Percentiles rank a stretch among this genome's conserved stretches.
These are phyloP conservation scores for Trichocladium uniseriatum DNA, from an alignment of 495 filamentous ascomycete species.

Conservation along the genomic window DNA sequence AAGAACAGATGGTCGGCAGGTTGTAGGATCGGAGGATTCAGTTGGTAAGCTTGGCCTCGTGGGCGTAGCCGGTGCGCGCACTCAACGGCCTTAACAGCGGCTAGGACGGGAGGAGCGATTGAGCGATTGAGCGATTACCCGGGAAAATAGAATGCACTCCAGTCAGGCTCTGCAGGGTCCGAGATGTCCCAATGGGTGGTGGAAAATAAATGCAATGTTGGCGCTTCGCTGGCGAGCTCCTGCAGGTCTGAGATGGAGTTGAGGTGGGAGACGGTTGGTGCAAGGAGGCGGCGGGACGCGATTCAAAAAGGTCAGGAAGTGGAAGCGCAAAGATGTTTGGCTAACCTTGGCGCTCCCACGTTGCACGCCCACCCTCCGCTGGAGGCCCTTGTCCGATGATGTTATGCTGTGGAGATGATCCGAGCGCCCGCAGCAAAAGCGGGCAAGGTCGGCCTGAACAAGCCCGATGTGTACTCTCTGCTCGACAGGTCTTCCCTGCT, in stretches of 20 bases:
- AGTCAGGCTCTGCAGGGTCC: neutral
- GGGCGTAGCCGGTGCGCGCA: too few species aligned
- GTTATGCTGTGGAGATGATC: constrained; percentile 22
- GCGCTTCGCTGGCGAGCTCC: neutral
- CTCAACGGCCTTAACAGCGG: neutral
- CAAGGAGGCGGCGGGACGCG: constrained; percentile 7
- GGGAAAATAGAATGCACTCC: neutral
- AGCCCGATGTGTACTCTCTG: too few species aligned
- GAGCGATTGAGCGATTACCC: neutral
- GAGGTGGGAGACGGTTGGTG: neutral
- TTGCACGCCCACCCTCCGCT: constrained; percentile 14
- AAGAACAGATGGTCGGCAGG: neutral
- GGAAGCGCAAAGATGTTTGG: constrained; percentile 4
- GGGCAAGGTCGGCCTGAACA: constrained; percentile 1
- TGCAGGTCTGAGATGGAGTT: neutral
- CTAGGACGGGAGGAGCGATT: neutral
- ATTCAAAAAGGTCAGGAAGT: constrained; percentile 18
- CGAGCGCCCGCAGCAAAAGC: constrained; percentile 2
- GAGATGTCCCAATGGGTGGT: neutral
- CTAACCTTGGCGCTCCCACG: constrained; percentile 24
- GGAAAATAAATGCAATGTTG: neutral
- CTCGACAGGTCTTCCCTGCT: neutral
- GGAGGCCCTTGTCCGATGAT: constrained; percentile 27
- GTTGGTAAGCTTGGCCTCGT: too few species aligned
- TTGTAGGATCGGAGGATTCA: too few species aligned